Base-by-base conservation (phyloP, 2,329 filamentous ascomycete species). In the Pyrenophora tritici-repentis region DNA sequence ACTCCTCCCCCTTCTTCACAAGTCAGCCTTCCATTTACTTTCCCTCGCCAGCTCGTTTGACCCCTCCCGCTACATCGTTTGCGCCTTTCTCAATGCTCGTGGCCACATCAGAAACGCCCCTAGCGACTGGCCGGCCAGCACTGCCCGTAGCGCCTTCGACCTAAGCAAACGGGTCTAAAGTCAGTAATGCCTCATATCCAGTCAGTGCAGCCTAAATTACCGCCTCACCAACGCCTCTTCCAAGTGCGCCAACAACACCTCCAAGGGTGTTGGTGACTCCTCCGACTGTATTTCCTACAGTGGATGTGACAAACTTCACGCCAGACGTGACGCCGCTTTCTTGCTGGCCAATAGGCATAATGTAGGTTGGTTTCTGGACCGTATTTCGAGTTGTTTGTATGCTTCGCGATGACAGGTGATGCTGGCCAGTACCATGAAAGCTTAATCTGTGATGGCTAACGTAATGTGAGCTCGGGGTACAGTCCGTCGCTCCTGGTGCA, bases 291-390 rank as follows among this genome's bases (percentile, higher is more conserved):
- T 84, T 84, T 42, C 82, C 81, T 20, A 83, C 67, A 1, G 81
- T 82, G 1, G 78, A 81, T 4, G 80, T 83, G 42, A 82, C 79
- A 58, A 81, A 81, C 58, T 81, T 82, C 47, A 81, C 76, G 48
- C 80, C 79, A 42, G 78, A 79, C 1, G 79, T 79, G 42, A 77
- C 74, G 56, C 79, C 79, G 37, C 68, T 73, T 62, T 76, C 69
- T 63, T 73, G 59, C 60, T 73, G 68, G 24, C 66, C 67, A 57
- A 73, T 58, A 34, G 72, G 66, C 70, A 73, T 73, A 24, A 35
- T 69, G 50, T 36, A 46, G 42, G n/a, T 53, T 52, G 24, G 33
- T 13, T 16, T 42, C 20, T 24, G 24, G 16, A 33, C 32, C 33
- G 24, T 35, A n/a, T 39, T 35, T 56, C 32, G 10, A 32, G 12